These are phyloP conservation scores for Wickerhamiella domercqiae DNA, from an alignment of 805 yeast species.

Conservation along the genomic window DNA sequence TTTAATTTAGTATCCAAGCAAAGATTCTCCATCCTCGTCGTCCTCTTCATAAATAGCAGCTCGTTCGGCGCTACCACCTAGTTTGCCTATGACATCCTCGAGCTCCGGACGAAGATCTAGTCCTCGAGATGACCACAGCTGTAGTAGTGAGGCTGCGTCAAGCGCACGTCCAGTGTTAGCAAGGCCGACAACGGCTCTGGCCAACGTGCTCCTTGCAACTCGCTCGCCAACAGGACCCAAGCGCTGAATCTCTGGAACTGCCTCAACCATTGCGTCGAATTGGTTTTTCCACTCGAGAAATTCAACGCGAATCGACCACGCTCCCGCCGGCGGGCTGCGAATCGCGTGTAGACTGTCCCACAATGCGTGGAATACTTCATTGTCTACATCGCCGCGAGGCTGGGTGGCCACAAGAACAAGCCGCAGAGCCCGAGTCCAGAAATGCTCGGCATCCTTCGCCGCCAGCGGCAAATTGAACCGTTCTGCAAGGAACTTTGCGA, in stretches of 20 bases:
- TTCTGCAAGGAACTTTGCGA: conserved; percentile 7
- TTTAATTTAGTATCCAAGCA: conserved; percentile 4
- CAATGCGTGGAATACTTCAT: conserved; percentile 8
- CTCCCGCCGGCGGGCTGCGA: conserved; percentile 11
- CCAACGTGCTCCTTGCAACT: conserved; percentile 7
- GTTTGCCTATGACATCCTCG: conserved; percentile 8
- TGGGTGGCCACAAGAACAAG: conserved; percentile 11
- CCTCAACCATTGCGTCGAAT: conserved; percentile 7
- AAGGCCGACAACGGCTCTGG: conserved; percentile 11
- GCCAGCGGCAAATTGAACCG: conserved; percentile 13
- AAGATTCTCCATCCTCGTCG: conserved; percentile 11
- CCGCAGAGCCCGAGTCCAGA: conserved; percentile 18
- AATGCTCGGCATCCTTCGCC: conserved; percentile 7
- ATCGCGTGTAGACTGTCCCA: conserved; percentile 9
- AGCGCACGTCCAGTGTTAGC: conserved; percentile 14
- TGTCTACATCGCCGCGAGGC: conserved; percentile 10
- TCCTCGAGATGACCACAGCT: conserved; percentile 12
- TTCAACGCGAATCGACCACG: conserved; percentile 13
- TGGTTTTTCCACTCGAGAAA: conserved; percentile 10
- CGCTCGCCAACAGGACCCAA: not conserved
- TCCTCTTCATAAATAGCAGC: conserved; percentile 15
- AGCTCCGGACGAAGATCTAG: conserved; percentile 12
- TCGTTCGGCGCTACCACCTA: conserved; percentile 15
- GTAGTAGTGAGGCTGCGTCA: conserved; percentile 13
- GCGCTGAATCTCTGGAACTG: conserved; percentile 1